Percentiles rank a stretch among this genome's conserved stretches.
phyloP scores from a whole-genome alignment of 371 early-diverging fungal genomes.

The Sporodiniella umbellata region DNA sequence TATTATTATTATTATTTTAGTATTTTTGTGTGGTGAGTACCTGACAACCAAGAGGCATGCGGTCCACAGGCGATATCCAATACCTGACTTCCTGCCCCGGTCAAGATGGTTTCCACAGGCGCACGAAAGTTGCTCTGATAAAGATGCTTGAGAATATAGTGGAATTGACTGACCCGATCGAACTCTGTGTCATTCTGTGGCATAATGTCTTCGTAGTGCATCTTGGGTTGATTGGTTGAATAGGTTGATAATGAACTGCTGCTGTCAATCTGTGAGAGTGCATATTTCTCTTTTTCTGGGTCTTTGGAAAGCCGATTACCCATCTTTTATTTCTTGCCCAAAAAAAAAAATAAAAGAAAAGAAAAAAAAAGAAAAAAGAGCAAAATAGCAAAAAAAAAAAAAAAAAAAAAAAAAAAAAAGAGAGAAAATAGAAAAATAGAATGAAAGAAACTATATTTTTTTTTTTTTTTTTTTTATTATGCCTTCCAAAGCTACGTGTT shows the following conservation, averaged over 20 bases:
- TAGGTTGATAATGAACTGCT: not conserved
- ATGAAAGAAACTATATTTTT: too few relatives aligned
- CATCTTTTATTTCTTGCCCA: too few relatives aligned
- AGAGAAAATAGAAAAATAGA: too few relatives aligned
- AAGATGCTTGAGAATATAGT: constrained; percentile 31
- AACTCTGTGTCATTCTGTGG: constrained; percentile 19
- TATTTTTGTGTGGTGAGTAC: too few relatives aligned
- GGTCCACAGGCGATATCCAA: constrained; percentile 34
- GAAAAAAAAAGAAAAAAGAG: not conserved
- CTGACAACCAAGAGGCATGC: constrained; percentile 27
- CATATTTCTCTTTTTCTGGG: not conserved
- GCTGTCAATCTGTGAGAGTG: not conserved
- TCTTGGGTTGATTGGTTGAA: constrained; percentile 5
- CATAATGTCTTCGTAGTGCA: constrained; percentile 1
- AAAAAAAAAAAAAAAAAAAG: too few relatives aligned
- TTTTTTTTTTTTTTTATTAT: too few relatives aligned
- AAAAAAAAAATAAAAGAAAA: not conserved
- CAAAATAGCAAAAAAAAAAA: not conserved
- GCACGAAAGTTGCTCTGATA: constrained; percentile 34
- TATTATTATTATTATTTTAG: not conserved
- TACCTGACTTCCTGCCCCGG: constrained; percentile 1
- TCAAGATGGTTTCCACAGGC: constrained; percentile 22
- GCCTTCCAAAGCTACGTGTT: too few relatives aligned
- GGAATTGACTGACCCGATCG: constrained; percentile 17
- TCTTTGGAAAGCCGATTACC: constrained; percentile 3